Conservation (phyloP, 2,329 filamentous ascomycete species). For the Colletotrichum sp. region DNA sequence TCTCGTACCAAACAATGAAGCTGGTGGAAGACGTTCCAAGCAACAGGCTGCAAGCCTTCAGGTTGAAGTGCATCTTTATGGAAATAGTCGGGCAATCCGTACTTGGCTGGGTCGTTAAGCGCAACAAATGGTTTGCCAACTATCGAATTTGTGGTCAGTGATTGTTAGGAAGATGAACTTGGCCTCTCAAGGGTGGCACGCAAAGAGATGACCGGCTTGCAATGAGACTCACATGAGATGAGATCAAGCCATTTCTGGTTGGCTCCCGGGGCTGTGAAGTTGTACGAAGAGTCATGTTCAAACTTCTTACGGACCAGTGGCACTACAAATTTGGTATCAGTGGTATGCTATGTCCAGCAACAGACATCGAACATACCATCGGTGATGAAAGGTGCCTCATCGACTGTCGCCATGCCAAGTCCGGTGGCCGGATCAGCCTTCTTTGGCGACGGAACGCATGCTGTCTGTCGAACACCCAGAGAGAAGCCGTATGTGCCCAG, state of each 20-base stretch:
- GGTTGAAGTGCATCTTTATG: not conserved
- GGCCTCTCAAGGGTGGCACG: not conserved
- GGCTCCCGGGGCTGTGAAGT: not conserved
- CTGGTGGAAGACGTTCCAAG: not conserved
- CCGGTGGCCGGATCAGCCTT: not conserved
- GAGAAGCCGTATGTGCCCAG: not conserved
- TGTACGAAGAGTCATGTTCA: not conserved
- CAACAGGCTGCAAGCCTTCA: not conserved
- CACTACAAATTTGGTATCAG: not conserved
- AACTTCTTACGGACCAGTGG: not conserved
- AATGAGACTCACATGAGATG: not conserved
- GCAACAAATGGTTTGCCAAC: not conserved
- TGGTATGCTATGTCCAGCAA: accelerated
- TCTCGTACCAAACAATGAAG: not conserved
- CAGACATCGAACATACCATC: not conserved
- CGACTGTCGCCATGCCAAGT: not conserved
- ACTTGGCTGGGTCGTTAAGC: not conserved
- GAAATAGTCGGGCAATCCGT: not conserved
- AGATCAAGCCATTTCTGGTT: not conserved
- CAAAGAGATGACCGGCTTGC: not conserved
- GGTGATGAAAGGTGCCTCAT: not conserved
- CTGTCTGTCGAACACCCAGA: not conserved
- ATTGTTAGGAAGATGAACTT: not conserved
- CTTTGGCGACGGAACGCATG: not conserved
- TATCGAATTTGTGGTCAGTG: not conserved